A percentile compares a stretch with the other conserved stretches of the same genome.
Evolutionary conservation across 2,329 filamentous ascomycete genomes (phyloP).

Genomic region (Trichoderma lentiforme): DNA sequence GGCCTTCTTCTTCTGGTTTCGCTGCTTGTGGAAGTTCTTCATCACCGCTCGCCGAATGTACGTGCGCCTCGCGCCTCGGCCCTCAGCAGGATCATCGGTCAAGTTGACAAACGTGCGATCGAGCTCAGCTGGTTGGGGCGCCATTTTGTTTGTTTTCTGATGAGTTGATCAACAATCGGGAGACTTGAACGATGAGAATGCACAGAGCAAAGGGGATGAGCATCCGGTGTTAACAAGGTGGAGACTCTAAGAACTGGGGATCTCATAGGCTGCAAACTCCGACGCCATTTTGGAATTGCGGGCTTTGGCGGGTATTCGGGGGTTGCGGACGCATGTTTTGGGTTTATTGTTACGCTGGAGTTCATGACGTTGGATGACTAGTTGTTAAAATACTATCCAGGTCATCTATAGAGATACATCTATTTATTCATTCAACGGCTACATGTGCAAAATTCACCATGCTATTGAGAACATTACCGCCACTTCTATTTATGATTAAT

Average conservation of each 20-base stretch:
- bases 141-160: not conserved
- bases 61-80: not conserved
- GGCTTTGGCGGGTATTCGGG: not conserved
- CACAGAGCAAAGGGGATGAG: not conserved
- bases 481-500: not conserved
- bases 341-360: not conserved
- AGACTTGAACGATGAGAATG: not conserved
- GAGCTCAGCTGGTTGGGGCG: not conserved
- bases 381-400: not conserved
- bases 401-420: not conserved
- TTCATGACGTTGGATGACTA: not conserved
- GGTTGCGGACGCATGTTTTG: not conserved
- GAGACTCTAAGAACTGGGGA: not conserved
- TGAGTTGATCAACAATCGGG: not conserved
- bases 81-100: not conserved
- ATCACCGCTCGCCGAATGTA: conserved; percentile 13
- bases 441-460: not conserved
- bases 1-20: not conserved
- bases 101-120: conserved; percentile 12
- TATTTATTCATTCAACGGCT: not conserved
- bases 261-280: not conserved
- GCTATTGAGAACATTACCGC: not conserved
- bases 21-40: conserved; percentile 10
- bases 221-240: not conserved
- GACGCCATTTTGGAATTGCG: not conserved